Evolutionary conservation across 2,329 filamentous ascomycete species (phyloP), one percentile per base, ranked within the genome.

Genomic region (Fusarium staphyleae): DNA sequence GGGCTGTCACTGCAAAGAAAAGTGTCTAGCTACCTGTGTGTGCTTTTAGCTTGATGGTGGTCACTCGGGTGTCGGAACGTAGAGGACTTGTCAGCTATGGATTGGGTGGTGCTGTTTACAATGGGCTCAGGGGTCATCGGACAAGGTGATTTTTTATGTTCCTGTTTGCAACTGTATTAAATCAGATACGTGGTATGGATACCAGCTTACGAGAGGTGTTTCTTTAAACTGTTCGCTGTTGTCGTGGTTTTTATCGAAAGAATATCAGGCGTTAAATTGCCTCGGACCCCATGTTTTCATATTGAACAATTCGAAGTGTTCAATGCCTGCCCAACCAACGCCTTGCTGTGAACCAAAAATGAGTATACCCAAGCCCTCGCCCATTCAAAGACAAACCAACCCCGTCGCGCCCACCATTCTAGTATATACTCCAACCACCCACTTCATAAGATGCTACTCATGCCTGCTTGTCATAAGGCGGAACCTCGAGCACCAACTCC

Each of bases 401-500:
- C n/a, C 8, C 14, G 18, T 16, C 12, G 28, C 6, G 32, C 12
- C 2, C 6, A 10, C 24, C 13, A n/a, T 19, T 3, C 3, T 18
- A 19, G 26, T 19, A 11, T 19, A 12, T 4, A 5, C 15, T 12
- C 22, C 29, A 32, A 18, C 19, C 22, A 35, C 19, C 12, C 29
- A 19, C 22, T 12, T 3, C 14, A 14, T 22, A 34, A 13, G 10
- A 34, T 28, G 39, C 28, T 35, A 26, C 16, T 48, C 15, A 61
- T 13, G 34, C 24, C 35, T 57, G 44, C 37, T 61, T 65, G 24
- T 65, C 62, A 32, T 65, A 46, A 5, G 71, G 69, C 5, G 50
- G 46, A 10, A 75, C 73, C 63, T 81, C 74, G 4, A 77, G 55
- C 4, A 78, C 71, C 8, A 89, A 74, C 30, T 81, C 67, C 1